Conservation (phyloP, 768 basidiomycete genomes). For the Mycena amicta region DNA sequence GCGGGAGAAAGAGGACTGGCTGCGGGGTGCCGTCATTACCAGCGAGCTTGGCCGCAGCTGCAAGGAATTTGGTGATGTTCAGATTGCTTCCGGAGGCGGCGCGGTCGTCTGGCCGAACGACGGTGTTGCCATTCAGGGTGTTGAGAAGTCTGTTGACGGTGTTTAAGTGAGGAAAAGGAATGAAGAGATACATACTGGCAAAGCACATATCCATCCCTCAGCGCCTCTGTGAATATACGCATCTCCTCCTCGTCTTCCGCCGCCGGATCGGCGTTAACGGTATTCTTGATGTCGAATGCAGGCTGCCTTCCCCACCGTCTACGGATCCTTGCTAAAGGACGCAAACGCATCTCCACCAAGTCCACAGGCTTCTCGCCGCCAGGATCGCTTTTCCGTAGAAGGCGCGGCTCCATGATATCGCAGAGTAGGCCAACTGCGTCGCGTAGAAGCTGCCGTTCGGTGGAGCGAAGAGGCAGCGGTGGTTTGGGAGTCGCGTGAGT, state of each 20-base stretch:
- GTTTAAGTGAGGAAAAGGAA: background rate
- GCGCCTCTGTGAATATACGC: conserved; percentile 50
- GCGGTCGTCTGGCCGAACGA: conserved; percentile 48
- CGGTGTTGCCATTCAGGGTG: conserved; percentile 49
- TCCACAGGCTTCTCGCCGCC: conserved; percentile 26
- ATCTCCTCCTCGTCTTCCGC: conserved; percentile 17
- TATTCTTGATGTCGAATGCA: background rate
- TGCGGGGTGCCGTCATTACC: conserved; percentile 31
- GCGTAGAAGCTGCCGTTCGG: conserved; percentile 16
- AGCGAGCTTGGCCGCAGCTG: conserved; percentile 44
- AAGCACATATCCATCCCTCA: conserved; percentile 64
- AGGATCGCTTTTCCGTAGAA: conserved; percentile 24
- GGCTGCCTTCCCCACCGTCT: conserved; percentile 19
- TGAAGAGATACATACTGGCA: conserved; percentile 55
- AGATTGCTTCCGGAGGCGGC: conserved; percentile 46
- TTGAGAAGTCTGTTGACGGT: conserved; percentile 50
- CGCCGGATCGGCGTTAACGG: background rate
- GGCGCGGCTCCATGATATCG: conserved; percentile 24
- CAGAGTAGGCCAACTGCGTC: conserved; percentile 22
- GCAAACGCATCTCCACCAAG: conserved; percentile 24
- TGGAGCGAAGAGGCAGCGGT: background rate
- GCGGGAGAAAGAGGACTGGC: conserved; percentile 49
- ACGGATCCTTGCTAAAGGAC: conserved; percentile 15
- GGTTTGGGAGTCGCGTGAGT: background rate
- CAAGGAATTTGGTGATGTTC: conserved; percentile 58